These are phyloP conservation scores for Henckelia pumila DNA, from an alignment of 257 asterid genomes.

Conservation along the genomic window DNA sequence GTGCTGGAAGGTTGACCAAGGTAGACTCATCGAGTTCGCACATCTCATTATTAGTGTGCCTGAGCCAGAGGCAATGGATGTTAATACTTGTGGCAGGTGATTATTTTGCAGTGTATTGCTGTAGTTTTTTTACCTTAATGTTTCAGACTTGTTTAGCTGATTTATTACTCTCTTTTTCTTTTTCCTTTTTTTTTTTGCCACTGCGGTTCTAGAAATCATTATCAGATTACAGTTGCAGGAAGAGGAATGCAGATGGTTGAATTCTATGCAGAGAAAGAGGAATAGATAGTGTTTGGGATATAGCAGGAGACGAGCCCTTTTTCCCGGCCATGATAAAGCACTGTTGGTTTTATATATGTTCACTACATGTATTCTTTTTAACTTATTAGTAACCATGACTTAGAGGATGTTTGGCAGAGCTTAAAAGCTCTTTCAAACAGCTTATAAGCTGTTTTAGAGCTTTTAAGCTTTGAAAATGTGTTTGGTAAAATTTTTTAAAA, in stretches of 20 bases:
- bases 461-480: too few relatives aligned
- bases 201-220: slow-evolving; percentile 51
- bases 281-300: not conserved
- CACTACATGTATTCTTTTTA: too few relatives aligned
- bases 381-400: too few relatives aligned
- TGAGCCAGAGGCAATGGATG: slow-evolving; percentile 95
- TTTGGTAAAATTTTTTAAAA: too few relatives aligned
- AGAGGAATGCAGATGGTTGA: slow-evolving; percentile 95
- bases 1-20: slow-evolving; percentile 64
- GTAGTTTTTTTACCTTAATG: not conserved
- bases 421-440: too few relatives aligned
- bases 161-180: not conserved
- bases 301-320: too few relatives aligned
- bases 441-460: too few relatives aligned
- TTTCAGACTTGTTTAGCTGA: slow-evolving; percentile 9
- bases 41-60: slow-evolving; percentile 81
- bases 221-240: slow-evolving; percentile 89
- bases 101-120: slow-evolving; percentile 4
- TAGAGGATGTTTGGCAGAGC: too few relatives aligned
- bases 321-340: too few relatives aligned
- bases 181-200: not conserved
- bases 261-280: slow-evolving; percentile 25
- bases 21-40: slow-evolving; percentile 50
- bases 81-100: slow-evolving; percentile 58
- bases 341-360: too few relatives aligned